Conservation (phyloP, 1,139 yeast species). For the Yarrowia galli region DNA sequence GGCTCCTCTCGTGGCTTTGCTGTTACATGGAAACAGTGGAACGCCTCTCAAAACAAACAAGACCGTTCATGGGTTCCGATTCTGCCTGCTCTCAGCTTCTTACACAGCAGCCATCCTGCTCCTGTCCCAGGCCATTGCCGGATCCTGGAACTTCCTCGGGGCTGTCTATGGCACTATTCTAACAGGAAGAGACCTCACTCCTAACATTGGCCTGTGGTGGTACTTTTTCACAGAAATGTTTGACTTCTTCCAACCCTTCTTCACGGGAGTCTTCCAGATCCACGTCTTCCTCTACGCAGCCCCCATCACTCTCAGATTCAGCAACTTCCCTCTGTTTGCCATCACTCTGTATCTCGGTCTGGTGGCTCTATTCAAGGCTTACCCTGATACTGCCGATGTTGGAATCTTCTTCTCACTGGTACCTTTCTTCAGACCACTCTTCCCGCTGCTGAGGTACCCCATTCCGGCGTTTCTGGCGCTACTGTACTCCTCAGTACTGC, state of each 20-base stretch:
- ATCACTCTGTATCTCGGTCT: conserved; percentile 69
- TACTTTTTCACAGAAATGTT: conserved; percentile 95
- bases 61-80: conserved; percentile 41
- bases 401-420: conserved; percentile 71
- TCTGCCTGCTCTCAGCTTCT: conserved; percentile 41
- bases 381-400: conserved; percentile 86
- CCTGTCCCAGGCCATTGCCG: conserved; percentile 55
- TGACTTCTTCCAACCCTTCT: conserved; percentile 84
- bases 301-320: conserved; percentile 77
- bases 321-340: conserved; percentile 64
- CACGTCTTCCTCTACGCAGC: conserved; percentile 71
- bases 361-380: conserved; percentile 77
- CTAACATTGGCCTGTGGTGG: conserved; percentile 98
- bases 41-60: conserved; percentile 17
- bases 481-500: conserved; percentile 62
- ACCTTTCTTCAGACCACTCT: conserved; percentile 61
- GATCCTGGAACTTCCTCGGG: conserved; percentile 62
- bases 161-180: conserved; percentile 70
- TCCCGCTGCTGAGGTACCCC: conserved; percentile 54
- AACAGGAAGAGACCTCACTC: conserved; percentile 71
- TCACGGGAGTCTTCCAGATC: conserved; percentile 81
- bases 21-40: conserved; percentile 26
- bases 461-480: conserved; percentile 56
- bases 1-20: conserved; percentile 44
- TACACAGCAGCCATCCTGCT: conserved; percentile 52